phyloP scores from a whole-genome alignment of 441 rosid species.

The Brassica balearica region DNA sequence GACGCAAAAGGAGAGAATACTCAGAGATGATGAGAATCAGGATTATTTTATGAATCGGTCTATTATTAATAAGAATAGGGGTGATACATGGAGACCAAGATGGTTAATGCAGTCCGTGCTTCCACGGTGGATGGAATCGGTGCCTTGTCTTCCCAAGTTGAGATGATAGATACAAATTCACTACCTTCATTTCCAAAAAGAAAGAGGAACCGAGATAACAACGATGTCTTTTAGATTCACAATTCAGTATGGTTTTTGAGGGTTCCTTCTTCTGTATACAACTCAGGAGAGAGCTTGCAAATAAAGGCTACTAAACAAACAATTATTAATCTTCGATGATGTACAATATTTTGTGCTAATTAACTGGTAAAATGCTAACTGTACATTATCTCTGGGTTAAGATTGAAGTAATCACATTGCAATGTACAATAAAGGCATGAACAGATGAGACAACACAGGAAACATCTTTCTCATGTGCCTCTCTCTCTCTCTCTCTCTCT shows the following conservation, averaged over 20 bases:
- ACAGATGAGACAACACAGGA: not conserved
- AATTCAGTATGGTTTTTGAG: too few relatives aligned
- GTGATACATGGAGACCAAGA: not conserved
- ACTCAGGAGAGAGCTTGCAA: not conserved
- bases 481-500: too few relatives aligned
- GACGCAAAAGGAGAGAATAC: not conserved
- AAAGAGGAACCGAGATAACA: not conserved
- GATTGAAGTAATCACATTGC: not conserved
- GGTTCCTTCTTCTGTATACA: not conserved
- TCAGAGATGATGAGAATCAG: not conserved
- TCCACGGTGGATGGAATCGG: constrained; percentile 11
- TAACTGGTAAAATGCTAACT: not conserved
- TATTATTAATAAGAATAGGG: not conserved
- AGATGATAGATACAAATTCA: constrained; percentile 11
- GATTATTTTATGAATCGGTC: too few relatives aligned
- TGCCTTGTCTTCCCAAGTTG: constrained; percentile 20
- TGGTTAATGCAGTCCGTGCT: not conserved
- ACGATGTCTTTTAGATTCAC: not conserved
- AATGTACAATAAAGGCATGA: not conserved
- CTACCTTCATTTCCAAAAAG: not conserved
- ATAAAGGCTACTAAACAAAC: not conserved
- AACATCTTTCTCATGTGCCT: too few relatives aligned
- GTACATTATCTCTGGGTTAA: not conserved
- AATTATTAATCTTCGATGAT: not conserved
- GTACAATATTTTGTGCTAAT: not conserved